Evolutionary conservation across 306 rosid species (phyloP).

Genomic region (Trichosanthes cucumerina): DNA sequence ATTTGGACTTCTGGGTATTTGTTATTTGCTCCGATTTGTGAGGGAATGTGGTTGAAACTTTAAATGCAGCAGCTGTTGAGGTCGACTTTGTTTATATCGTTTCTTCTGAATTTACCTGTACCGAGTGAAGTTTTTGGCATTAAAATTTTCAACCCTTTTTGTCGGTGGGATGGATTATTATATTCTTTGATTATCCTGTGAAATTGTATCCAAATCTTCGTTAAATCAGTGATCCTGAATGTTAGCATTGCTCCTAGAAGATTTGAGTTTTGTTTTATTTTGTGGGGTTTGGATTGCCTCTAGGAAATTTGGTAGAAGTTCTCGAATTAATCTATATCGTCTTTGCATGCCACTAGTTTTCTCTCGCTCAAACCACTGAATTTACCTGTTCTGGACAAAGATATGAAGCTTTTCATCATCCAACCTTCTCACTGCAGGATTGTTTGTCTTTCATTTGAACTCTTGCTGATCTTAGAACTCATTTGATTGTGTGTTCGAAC

Average conservation of each 20-base stretch:
- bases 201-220: not conserved
- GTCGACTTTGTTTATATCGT: not conserved
- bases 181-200: not conserved
- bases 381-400: not conserved
- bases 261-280: not conserved
- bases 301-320: not conserved
- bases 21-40: not conserved
- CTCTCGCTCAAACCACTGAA: not conserved
- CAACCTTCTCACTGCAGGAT: not conserved
- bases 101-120: too few relatives aligned
- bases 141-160: not conserved
- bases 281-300: not conserved
- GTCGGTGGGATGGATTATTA: not conserved
- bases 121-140: not conserved
- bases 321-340: not conserved
- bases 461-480: not conserved
- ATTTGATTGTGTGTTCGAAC: not conserved
- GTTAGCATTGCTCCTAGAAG: not conserved
- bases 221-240: not conserved
- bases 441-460: not conserved
- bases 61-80: not conserved
- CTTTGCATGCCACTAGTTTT: not conserved
- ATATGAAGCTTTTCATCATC: not conserved
- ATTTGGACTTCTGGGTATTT: not conserved
- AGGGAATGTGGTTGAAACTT: not conserved